These are phyloP conservation scores for Rickenella mellea DNA, from an alignment of 768 basidiomycete genomes.

Conservation along the genomic window DNA sequence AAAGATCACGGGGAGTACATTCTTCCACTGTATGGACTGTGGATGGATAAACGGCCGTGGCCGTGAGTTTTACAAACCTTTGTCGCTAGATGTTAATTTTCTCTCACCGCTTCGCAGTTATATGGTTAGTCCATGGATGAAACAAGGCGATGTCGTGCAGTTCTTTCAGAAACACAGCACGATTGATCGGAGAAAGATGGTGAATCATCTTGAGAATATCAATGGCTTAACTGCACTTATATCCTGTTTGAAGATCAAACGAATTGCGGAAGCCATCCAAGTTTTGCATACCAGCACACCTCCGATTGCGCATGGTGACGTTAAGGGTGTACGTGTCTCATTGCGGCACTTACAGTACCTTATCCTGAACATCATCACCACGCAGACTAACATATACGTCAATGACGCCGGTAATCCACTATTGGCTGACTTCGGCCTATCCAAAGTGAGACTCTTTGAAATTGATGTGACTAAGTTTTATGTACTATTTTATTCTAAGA, in stretches of 20 bases:
- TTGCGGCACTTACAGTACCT: neutral
- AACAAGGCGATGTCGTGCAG: neutral
- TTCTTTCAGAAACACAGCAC: neutral
- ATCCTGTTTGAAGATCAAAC: neutral
- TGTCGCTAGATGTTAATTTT: no score
- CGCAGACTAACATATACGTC: neutral
- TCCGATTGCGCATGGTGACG: neutral
- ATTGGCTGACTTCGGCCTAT: neutral
- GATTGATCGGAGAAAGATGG: neutral
- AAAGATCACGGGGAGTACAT: conserved; percentile 40
- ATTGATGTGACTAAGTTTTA: neutral
- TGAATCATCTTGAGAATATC: neutral
- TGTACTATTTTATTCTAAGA: neutral
- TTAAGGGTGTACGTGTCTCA: neutral
- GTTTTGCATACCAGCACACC: neutral
- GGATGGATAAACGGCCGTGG: conserved; percentile 43
- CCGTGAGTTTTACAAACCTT: conserved; percentile 36
- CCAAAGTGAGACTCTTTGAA: neutral
- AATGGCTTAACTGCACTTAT: neutral
- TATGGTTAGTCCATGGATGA: neutral
- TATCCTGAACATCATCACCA: neutral
- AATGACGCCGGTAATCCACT: neutral
- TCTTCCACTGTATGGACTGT: conserved; percentile 49
- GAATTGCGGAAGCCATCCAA: neutral
- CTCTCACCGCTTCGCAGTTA: neutral